Evolutionary conservation across 495 filamentous ascomycete genomes (phyloP), one percentile per base, ranked within the genome.

Genomic region (Bacidia rubella): DNA sequence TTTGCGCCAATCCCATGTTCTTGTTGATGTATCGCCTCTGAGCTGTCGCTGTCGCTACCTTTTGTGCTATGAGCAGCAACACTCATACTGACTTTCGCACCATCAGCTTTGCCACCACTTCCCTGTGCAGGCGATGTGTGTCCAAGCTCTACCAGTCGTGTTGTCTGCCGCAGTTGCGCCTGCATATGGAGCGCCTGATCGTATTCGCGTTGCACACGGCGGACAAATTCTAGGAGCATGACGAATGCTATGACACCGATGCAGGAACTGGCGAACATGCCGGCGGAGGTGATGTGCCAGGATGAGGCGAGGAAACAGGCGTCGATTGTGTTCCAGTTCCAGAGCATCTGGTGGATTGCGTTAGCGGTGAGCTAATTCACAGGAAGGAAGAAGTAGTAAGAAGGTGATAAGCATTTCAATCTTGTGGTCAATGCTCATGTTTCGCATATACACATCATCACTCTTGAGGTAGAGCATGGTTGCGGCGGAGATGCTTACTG

Each of bases 321-420:
- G 63, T 85, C 76, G 29, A 86, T 66, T 0, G 79, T 83, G 54
- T 81, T 67, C 83, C 83, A 87, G 59, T 89, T 86, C 83, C 82
- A 86, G 1, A 86, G 65, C 83, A 87, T 89, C 47, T 50, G 19
- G 2, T n/a, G n/a, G 19, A 44, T 17, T 35, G 15, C 15, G 29
- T 35, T n/a, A n/a, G n/a, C n/a, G 41, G 23, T 41, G 9, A 3
- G 15, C 39, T 20, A 3, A 5, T 19, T 22, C 9, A 15, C 11
- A 1, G 23, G 41, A 4, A 10, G 9, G 19, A 10, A 20, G 41
- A 20, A 17, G 23, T 43, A 7, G 19, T 43, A 15, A 43, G 15
- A 43, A 9, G 19, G 9, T 43, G 0, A 1, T 43, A 4, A 20
- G 9, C 19, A 17, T n/a, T n/a, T n/a, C n/a, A n/a, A n/a, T n/a